Evolutionary conservation across 1,284 basidiomycete species (phyloP), one percentile per base, ranked within the genome.

Genomic region (Waitea zeae): DNA sequence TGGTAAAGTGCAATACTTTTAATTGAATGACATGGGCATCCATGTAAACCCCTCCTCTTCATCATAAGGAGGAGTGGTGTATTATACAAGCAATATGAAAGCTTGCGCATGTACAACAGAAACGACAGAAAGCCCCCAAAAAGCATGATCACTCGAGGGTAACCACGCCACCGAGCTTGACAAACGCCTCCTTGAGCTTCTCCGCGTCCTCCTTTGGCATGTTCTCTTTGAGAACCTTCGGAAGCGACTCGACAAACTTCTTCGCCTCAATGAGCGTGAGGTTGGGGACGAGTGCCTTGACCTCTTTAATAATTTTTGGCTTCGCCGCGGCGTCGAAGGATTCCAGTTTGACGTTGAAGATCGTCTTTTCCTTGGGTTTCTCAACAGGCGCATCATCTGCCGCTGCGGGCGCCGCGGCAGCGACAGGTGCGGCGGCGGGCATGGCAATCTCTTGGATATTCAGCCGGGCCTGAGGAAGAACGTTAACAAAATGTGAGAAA

Each of bases 391-490:
- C 61, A 42, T 75, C 74, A 31, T 80, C 81, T 17, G 70, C 62
- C 9, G 61, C 62, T 14, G 67, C 62, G 13, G 71, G 64, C 2
- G 69, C 57, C 2, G 67, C 58, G 2, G 69, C 67, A 3, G 74
- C 61, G 1, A 74, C 64, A 3, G 78, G 68, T 5, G 80, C 61
- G 1, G 86, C 75, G 27, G 82, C 61, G 26, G 92, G 90, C 71
- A 96, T 78, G 19, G 90, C 89, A 50, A 98, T 87, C 61, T 98
- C 95, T 56, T 92, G 87, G 46, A 99, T 99, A 58, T 98, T 98
- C 40, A 99, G 59, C 42, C 86, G 78, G 38, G 84, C 70, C 90
- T 95, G 41, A 7, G 22, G 20, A 7, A 31, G n/a, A 6, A 34
- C 20, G 17, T 19, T 24, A 17, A 20, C 22, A 41, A 18, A 36